Evolutionary conservation across 2,329 filamentous ascomycete species (phyloP).

Genomic region (Ophiostoma sp.): DNA sequence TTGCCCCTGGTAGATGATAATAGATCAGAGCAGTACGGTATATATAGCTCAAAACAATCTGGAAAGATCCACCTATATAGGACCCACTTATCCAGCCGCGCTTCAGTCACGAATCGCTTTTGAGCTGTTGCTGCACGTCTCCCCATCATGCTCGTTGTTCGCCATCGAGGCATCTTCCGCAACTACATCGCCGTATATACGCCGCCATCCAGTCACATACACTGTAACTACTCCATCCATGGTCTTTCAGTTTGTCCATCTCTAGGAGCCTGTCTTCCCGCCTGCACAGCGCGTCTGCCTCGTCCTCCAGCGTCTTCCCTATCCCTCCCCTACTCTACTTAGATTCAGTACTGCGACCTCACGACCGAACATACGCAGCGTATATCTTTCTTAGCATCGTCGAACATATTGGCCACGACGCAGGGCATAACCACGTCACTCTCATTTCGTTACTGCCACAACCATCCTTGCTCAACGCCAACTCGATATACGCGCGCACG

Average conservation of each 20-base stretch:
- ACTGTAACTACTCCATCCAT: neutral
- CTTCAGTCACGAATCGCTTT: neutral
- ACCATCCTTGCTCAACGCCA: neutral
- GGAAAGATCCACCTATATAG: neutral
- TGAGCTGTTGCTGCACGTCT: neutral
- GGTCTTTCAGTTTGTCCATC: neutral
- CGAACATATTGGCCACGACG: neutral
- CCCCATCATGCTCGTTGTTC: neutral
- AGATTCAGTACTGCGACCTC: neutral
- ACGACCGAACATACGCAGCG: neutral
- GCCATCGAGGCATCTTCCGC: neutral
- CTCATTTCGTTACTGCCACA: neutral
- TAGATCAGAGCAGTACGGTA: too few species aligned
- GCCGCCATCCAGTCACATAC: neutral
- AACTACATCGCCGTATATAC: neutral
- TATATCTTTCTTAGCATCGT: neutral
- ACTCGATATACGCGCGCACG: neutral
- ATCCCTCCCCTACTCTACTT: neutral
- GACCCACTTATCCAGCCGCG: neutral
- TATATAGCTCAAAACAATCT: neutral
- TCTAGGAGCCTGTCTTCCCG: neutral
- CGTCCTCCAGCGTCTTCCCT: neutral
- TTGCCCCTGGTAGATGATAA: conserved; percentile 6
- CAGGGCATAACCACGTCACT: neutral
- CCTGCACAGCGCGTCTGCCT: neutral